Evolutionary conservation across 148 eudicot species (phyloP), one percentile per base, ranked within the genome.

Genomic region (Nyssa sinensis): DNA sequence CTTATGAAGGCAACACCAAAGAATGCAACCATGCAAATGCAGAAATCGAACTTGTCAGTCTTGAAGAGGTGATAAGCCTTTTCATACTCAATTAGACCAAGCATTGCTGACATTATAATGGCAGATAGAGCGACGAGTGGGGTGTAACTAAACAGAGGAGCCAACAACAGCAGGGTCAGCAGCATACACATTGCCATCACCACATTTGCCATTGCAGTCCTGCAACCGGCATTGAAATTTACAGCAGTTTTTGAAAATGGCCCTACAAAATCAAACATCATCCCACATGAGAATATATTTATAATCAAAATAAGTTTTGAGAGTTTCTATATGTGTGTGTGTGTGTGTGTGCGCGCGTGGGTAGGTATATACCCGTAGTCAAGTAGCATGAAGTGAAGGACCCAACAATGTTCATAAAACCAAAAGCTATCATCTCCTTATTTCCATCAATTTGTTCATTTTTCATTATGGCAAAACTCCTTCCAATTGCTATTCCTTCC

Each of bases 231-330:
- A 17, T 86, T 93, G 75, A 69, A 80, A 61, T 95, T 95, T 27
- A 95, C 99, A 1, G 99, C 99, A 0, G 99, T 90, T 78, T 88
- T 89, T 9, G 99, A 95, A 81, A 95, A 95, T 34, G 99, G 99
- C 62, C 99, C 98, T 91, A 74, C 81, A 79, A 27, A 37, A 37
- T 55, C 30, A 35, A 28, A 33, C 68, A 35, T 34, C 35, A 63
- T 23, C 0, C n/a, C 3, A 62, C 21, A 7, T 17, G 17, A 21
- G 21, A 41, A 41, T n/a, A n/a, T n/a, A n/a, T 41, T 41, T 8
- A 2, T 10, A 10, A 41, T 7, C 49, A 41, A 41, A 3, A 8
- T 37, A 37, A 37, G 41, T 3, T 37, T 37, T 37, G 4, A 37
- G 4, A n/a, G n/a, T n/a, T n/a, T n/a, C n/a, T n/a, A n/a, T n/a